These are phyloP conservation scores for Glycine latifolia DNA, from an alignment of 306 rosid species.

Conservation along the genomic window DNA sequence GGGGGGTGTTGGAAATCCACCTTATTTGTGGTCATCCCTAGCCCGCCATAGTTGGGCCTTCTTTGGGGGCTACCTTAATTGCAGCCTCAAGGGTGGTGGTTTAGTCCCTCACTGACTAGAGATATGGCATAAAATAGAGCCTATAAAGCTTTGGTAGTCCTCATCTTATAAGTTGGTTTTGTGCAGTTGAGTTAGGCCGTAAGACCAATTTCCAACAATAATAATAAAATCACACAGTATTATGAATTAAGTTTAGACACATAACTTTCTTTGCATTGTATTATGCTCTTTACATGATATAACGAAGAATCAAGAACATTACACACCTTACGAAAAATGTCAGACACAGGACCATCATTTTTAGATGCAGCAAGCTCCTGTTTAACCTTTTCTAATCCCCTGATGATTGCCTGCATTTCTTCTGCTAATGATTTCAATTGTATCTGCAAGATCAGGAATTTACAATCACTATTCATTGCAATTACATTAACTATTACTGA, in stretches of 20 bases:
- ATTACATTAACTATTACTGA: constrained; percentile 30
- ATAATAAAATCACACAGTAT: neutral
- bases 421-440: constrained; percentile 98
- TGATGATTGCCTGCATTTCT: constrained; percentile 97
- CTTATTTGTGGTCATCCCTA: no score
- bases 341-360: constrained; percentile 95
- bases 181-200: no score
- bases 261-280: constrained; percentile 4
- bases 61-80: no score
- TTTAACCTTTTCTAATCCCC: constrained; percentile 91
- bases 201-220: no score
- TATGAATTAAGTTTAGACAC: constrained; percentile 30
- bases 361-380: constrained; percentile 88
- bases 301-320: constrained; percentile 40
- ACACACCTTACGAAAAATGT: constrained; percentile 76
- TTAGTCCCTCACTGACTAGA: no score
- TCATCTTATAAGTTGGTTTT: no score
- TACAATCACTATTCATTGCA: constrained; percentile 33
- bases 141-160: no score
- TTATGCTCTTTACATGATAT: constrained; percentile 18
- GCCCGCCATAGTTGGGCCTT: no score
- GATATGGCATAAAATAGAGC: no score
- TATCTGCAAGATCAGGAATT: constrained; percentile 65
- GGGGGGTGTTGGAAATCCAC: no score
- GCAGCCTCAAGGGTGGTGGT: no score